phyloP scores from a whole-genome alignment of 192 early-diverging fungal genomes.

The Mortierella antarctica region DNA sequence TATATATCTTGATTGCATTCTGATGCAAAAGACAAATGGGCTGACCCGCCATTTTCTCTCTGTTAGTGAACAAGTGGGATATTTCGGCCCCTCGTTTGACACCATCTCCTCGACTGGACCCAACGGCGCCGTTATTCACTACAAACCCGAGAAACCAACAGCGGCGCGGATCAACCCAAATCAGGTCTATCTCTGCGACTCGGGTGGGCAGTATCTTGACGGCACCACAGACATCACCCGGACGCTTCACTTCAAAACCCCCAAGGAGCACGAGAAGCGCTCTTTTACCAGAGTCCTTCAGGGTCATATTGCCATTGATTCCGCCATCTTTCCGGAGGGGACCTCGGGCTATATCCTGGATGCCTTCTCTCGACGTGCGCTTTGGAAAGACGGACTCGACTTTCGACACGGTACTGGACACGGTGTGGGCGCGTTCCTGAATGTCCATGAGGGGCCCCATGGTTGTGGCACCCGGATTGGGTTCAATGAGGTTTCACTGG shows the following conservation, averaged over 20 bases:
- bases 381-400: constrained; percentile 95
- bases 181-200: constrained; percentile 93
- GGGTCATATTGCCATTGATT: constrained; percentile 95
- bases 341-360: constrained; percentile 90
- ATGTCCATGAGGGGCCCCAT: constrained; percentile 96
- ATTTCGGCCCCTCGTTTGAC: constrained; percentile 93
- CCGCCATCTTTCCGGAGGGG: constrained; percentile 86
- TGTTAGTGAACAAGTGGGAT: constrained; percentile 76
- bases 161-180: constrained; percentile 77
- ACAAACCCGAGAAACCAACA: constrained; percentile 85
- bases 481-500: constrained; percentile 79
- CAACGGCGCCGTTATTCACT: constrained; percentile 98
- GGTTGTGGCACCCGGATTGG: constrained; percentile 83
- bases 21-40: background rate
- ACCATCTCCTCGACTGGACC: constrained; percentile 96
- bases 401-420: constrained; percentile 98
- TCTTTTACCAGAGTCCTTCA: constrained; percentile 97
- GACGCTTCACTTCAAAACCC: constrained; percentile 89
- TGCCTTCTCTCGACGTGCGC: constrained; percentile 81
- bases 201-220: constrained; percentile 94
- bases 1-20: background rate
- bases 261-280: constrained; percentile 85
- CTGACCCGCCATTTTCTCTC: background rate
- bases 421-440: constrained; percentile 95
- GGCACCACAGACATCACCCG: constrained; percentile 98